Percentiles rank a stretch among this genome's conserved stretches.
phyloP scores from a whole-genome alignment of 768 basidiomycete genomes.

The Hericium rajendrae region DNA sequence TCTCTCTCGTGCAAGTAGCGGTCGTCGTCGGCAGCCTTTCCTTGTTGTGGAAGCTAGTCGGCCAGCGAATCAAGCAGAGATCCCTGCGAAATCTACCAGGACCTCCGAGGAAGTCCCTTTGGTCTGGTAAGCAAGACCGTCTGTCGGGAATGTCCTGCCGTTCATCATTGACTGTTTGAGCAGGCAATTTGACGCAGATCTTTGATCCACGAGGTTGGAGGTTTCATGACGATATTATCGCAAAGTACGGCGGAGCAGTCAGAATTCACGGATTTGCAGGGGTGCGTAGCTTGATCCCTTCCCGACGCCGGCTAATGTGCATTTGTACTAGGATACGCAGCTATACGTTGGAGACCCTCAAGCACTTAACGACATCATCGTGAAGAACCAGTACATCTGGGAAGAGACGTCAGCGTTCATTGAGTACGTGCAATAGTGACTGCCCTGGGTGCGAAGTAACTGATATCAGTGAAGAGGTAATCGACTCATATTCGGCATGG shows the following conservation, averaged over 20 bases:
- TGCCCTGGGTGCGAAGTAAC: not conserved
- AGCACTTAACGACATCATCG: constrained; percentile 8
- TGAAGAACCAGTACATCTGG: constrained; percentile 11
- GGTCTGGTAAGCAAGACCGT: not conserved
- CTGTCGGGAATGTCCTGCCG: not conserved
- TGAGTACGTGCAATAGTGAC: not conserved
- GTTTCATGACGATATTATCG: not conserved
- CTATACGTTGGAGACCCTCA: constrained; percentile 1
- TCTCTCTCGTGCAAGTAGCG: not conserved
- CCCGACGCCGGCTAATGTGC: not conserved
- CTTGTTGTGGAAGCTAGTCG: not conserved
- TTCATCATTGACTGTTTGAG: not conserved
- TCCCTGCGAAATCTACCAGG: not conserved
- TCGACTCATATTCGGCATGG: constrained; percentile 26
- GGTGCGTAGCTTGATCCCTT: not conserved
- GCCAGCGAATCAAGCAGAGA: not conserved
- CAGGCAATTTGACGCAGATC: not conserved
- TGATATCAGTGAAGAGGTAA: not conserved
- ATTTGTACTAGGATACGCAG: not conserved
- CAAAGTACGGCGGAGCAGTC: not conserved
- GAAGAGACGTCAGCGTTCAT: constrained; percentile 8
- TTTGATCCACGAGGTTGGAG: not conserved
- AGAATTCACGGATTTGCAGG: not conserved
- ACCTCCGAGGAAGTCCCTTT: not conserved
- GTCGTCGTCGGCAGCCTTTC: not conserved